A percentile compares a stretch with the other conserved stretches of the same genome.
Evolutionary conservation across 2,329 filamentous ascomycete species (phyloP).

Genomic region (Pseudocercospora crystallina): DNA sequence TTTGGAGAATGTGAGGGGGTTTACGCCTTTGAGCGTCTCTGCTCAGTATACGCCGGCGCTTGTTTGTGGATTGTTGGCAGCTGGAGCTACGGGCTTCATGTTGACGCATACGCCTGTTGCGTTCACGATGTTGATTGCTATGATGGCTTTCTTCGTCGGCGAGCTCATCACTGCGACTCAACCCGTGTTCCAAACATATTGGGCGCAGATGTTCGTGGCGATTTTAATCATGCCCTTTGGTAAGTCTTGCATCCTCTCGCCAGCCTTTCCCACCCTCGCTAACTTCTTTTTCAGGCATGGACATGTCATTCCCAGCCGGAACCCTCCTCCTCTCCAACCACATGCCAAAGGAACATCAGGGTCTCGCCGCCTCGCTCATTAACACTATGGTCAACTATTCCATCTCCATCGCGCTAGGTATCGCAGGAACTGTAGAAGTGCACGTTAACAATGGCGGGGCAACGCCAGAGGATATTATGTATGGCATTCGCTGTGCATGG

Average conservation of each 20-base stretch:
- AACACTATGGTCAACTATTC: slow-evolving; percentile 67
- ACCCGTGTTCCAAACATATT: slow-evolving; percentile 38
- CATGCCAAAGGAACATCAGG: slow-evolving; percentile 48
- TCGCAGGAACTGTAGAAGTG: slow-evolving; percentile 63
- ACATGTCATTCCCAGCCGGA: slow-evolving; percentile 64
- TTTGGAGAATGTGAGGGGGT: slow-evolving; percentile 33
- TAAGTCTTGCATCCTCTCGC: slow-evolving; percentile 1
- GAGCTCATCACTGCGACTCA: slow-evolving; percentile 33
- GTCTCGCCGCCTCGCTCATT: slow-evolving; percentile 56
- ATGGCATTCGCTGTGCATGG: slow-evolving; percentile 41
- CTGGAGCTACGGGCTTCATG: slow-evolving; percentile 38
- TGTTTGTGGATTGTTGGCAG: slow-evolving; percentile 37
- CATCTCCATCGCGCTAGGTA: slow-evolving; percentile 63
- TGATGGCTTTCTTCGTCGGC: slow-evolving; percentile 37
- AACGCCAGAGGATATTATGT: slow-evolving; percentile 33
- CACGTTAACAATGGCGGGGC: slow-evolving; percentile 41
- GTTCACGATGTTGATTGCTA: slow-evolving; percentile 40
- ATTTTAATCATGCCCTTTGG: slow-evolving; percentile 29
- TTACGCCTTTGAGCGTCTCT: slow-evolving; percentile 34
- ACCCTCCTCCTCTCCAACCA: slow-evolving; percentile 60
- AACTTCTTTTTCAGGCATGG: slow-evolving; percentile 50
- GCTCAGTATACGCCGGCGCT: slow-evolving; percentile 37
- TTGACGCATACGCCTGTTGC: slow-evolving; percentile 39
- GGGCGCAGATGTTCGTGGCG: slow-evolving; percentile 39
- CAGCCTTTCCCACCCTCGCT: neutral